A percentile compares a stretch with the other conserved stretches of the same genome.
These are phyloP conservation scores for Geranomyces michiganensis DNA, from an alignment of 192 early-diverging fungal genomes.

Conservation along the genomic window DNA sequence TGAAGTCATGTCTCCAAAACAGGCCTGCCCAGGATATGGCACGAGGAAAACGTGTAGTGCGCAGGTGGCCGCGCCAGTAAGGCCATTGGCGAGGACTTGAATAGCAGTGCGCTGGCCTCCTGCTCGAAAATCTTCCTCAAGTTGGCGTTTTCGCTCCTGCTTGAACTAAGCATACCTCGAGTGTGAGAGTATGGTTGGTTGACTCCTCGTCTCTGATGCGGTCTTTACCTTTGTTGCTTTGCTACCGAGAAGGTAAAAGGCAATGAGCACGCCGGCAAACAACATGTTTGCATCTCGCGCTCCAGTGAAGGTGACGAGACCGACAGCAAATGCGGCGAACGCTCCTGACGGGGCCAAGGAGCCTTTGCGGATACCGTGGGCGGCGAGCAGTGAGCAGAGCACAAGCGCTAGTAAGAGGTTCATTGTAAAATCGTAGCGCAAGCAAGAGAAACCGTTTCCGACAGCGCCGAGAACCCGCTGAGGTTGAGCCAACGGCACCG, in stretches of 20 bases:
- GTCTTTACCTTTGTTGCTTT: slow-evolving; percentile 52
- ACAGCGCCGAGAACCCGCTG: too few species aligned
- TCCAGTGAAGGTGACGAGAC: slow-evolving; percentile 69
- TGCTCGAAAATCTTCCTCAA: slow-evolving; percentile 50
- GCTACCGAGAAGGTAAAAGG: slow-evolving; percentile 73
- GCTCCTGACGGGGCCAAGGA: slow-evolving; percentile 75
- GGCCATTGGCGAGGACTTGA: slow-evolving; percentile 65
- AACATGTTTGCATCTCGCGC: slow-evolving; percentile 40
- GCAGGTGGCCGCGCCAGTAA: slow-evolving; percentile 37
- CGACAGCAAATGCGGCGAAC: slow-evolving; percentile 71
- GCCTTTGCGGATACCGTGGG: slow-evolving; percentile 65
- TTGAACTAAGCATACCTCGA: slow-evolving; percentile 15
- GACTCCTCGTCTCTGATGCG: background rate
- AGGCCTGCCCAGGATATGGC: background rate
- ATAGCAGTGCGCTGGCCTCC: slow-evolving; percentile 57
- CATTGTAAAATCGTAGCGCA: slow-evolving; percentile 22
- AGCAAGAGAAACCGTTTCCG: too few species aligned
- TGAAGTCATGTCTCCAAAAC: background rate
- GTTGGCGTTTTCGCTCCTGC: slow-evolving; percentile 29
- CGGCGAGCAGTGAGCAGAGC: slow-evolving; percentile 53
- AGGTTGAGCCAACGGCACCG: too few species aligned
- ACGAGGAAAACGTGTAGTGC: slow-evolving; percentile 31
- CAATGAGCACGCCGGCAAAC: slow-evolving; percentile 69
- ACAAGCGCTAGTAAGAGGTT: slow-evolving; percentile 52
- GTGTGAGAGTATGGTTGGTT: background rate